These are phyloP conservation scores for Annulohypoxylon nitens DNA, from an alignment of 495 filamentous ascomycete species.

Conservation along the genomic window DNA sequence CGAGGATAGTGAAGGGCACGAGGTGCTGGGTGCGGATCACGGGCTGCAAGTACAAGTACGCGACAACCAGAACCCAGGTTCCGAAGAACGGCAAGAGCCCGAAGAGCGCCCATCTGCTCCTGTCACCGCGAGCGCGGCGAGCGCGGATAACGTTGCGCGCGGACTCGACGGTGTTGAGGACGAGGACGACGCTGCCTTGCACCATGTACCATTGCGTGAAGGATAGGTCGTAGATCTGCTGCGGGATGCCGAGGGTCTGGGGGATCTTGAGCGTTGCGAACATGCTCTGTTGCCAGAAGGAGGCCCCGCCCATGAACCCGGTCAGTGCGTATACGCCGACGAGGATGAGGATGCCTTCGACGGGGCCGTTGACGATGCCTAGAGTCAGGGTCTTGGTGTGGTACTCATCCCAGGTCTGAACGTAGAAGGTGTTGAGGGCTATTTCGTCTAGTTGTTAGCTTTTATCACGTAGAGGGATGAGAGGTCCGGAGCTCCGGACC, in stretches of 20 bases:
- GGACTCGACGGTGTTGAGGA: slow-evolving; percentile 82
- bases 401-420: slow-evolving; percentile 99
- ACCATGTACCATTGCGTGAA: slow-evolving; percentile 95
- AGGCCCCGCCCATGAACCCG: slow-evolving; percentile 84
- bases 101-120: slow-evolving; percentile 76
- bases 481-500: not conserved
- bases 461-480: not conserved
- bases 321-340: slow-evolving; percentile 87
- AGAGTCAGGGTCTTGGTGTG: slow-evolving; percentile 96
- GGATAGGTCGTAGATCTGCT: slow-evolving; percentile 76
- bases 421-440: slow-evolving; percentile 92
- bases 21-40: slow-evolving; percentile 83
- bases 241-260: slow-evolving; percentile 73
- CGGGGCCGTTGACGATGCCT: slow-evolving; percentile 92
- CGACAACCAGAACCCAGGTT: slow-evolving; percentile 78
- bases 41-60: slow-evolving; percentile 87
- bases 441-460: slow-evolving; percentile 40
- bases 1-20: slow-evolving; percentile 87
- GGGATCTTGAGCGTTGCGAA: slow-evolving; percentile 77
- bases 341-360: slow-evolving; percentile 91
- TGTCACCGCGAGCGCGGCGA: slow-evolving; percentile 78
- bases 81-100: slow-evolving; percentile 84
- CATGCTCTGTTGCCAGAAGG: slow-evolving; percentile 91
- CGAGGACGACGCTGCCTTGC: slow-evolving; percentile 85
- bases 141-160: slow-evolving; percentile 85